A percentile compares a stretch with the other conserved stretches of the same genome.
Evolutionary conservation across 805 yeast genomes (phyloP).

Genomic region (Spencermartinsiella europaea): DNA sequence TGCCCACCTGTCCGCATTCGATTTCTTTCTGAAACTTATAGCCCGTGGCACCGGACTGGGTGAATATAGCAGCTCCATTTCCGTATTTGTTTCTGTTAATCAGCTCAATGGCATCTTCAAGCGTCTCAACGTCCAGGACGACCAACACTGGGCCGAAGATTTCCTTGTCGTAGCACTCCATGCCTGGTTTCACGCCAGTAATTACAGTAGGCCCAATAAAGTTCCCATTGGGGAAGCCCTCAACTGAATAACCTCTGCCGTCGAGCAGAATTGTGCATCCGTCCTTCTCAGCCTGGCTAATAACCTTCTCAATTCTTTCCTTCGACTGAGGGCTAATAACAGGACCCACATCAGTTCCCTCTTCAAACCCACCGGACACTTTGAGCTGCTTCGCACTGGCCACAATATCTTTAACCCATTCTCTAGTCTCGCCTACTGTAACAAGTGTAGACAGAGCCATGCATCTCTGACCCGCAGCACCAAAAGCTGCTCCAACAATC

Average conservation of each 20-base stretch:
- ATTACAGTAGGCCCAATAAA: constrained; percentile 69
- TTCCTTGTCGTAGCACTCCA: constrained; percentile 69
- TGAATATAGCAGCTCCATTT: constrained; percentile 67
- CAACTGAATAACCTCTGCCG: constrained; percentile 49
- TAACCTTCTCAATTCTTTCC: constrained; percentile 50
- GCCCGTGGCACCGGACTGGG: constrained; percentile 63
- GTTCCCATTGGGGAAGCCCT: constrained; percentile 55
- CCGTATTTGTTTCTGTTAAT: constrained; percentile 62
- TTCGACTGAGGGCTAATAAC: constrained; percentile 59
- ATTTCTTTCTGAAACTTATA: constrained; percentile 63
- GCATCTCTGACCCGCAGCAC: constrained; percentile 83
- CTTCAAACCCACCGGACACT: constrained; percentile 63
- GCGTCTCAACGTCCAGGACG: constrained; percentile 54
- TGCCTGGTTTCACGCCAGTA: constrained; percentile 57
- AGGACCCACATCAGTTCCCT: constrained; percentile 64
- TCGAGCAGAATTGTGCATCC: constrained; percentile 63
- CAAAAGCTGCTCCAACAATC: constrained; percentile 70
- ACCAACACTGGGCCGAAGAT: constrained; percentile 73
- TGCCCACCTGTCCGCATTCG: constrained; percentile 73
- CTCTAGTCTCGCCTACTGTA: constrained; percentile 60
- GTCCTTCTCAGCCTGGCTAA: constrained; percentile 50
- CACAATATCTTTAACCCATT: constrained; percentile 58
- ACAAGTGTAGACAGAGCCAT: constrained; percentile 73
- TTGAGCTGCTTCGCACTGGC: constrained; percentile 51
- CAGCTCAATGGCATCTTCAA: constrained; percentile 63